These are phyloP conservation scores for Lactifluus subvellereus DNA, from an alignment of 768 basidiomycete genomes.

Conservation along the genomic window DNA sequence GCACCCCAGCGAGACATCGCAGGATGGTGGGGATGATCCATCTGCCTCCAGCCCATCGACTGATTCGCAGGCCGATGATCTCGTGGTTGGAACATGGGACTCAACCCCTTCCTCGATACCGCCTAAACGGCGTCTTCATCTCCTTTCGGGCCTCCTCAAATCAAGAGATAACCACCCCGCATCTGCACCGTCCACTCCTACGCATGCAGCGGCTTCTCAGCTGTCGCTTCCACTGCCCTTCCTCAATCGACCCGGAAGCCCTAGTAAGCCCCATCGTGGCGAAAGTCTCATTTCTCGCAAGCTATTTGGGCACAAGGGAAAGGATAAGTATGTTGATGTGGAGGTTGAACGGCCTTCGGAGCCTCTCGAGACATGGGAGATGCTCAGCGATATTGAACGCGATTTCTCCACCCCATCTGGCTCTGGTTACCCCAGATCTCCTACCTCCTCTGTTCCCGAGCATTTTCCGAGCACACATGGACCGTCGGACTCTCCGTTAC, in stretches of 20 bases:
- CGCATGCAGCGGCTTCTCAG: slow-evolving; percentile 21
- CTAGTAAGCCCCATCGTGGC: slow-evolving; percentile 14
- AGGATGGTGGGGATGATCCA: slow-evolving; percentile 17
- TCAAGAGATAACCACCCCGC: slow-evolving; percentile 20
- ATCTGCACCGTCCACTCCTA: slow-evolving; percentile 24
- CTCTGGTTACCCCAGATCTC: not conserved
- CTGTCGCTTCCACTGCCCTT: slow-evolving; percentile 22
- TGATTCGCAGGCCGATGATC: slow-evolving; percentile 15
- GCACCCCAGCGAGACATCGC: not conserved
- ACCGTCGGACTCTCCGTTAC: not conserved
- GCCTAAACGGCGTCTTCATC: slow-evolving; percentile 19
- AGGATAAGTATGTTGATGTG: slow-evolving; percentile 16
- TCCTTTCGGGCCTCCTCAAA: slow-evolving; percentile 18
- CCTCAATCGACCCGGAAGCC: slow-evolving; percentile 18
- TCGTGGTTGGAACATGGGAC: not conserved
- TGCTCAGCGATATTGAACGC: slow-evolving; percentile 21
- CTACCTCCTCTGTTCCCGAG: slow-evolving; percentile 2
- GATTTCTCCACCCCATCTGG: not conserved
- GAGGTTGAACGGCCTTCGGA: slow-evolving; percentile 12
- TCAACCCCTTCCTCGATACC: slow-evolving; percentile 17
- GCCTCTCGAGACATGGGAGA: slow-evolving; percentile 22
- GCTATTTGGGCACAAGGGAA: slow-evolving; percentile 24
- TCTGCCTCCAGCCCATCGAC: slow-evolving; percentile 17
- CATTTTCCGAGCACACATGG: not conserved
- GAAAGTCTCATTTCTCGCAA: slow-evolving; percentile 20